Base-by-base conservation (phyloP, 306 rosid species). In the Comarum palustre region DNA sequence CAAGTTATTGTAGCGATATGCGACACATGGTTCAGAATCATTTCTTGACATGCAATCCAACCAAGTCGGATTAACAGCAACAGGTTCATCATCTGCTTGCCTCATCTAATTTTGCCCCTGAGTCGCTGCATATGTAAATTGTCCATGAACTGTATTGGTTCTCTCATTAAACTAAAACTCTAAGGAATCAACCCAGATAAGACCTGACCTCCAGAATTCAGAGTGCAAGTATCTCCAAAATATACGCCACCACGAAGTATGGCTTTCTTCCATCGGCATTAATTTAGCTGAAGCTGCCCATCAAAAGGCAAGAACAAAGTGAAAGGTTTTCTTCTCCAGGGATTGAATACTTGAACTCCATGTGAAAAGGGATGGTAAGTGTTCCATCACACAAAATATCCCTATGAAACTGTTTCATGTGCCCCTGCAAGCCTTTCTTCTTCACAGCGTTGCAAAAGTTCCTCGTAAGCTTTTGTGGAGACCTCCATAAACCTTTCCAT, bases 401-500 rank as follows among this genome's bases (percentile, higher is more conserved):
- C 69, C 82, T 77, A 78, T 19, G 85, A 71, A 76, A 59, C 85
- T 78, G 81, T 60, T 73, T 71, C 96, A 14, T 70, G 84, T 78
- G 79, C 82, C 39, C 48, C 69, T 4, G 77, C 55, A 36, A 72
- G 80, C 31, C 80, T 78, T 77, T 84, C 95, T 78, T 94, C 97
- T 81, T 81, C 89, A 22, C 83, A 76, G 15, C 93, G 87, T 78
- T 86, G 96, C 69, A 92, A 71, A 79, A 95, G 87, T 74, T 90
- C 99, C 80, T 90, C 96, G 2, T 92, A 95, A 51, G 84, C 90
- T 87, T 57, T 90, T 80, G 77, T 84, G 52, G 93, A 88, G 71
- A 79, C 80, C 4, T 85, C 87, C 0, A 89, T 88, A 80, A 95
- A 95, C 83, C 82, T 95, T 85, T 95, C 97, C 96, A 95, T 90